Percentiles rank a stretch among this genome's conserved stretches.
Evolutionary conservation across 805 yeast genomes (phyloP).

Genomic region (Ogataea parapolymorpha): DNA sequence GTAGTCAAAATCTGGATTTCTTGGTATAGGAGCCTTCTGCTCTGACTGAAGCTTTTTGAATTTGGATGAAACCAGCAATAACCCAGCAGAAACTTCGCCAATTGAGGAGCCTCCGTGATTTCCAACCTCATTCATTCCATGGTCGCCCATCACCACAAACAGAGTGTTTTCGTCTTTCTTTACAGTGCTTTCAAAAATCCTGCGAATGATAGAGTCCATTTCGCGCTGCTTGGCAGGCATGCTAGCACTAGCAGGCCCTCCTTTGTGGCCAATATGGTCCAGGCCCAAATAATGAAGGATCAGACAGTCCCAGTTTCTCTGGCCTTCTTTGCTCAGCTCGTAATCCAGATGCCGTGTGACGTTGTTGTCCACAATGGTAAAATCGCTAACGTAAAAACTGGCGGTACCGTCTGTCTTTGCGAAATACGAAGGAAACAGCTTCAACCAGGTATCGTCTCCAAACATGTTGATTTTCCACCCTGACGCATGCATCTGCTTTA

Average conservation of each 20-base stretch:
- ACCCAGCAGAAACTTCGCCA: conserved; percentile 89
- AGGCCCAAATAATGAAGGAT: conserved; percentile 89
- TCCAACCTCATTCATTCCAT: conserved; percentile 94
- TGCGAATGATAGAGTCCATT: conserved; percentile 68
- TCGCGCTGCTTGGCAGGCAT: conserved; percentile 84
- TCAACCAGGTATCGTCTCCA: conserved; percentile 98
- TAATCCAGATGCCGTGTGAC: conserved; percentile 81
- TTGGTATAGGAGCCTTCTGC: conserved; percentile 36
- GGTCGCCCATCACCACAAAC: conserved; percentile 83
- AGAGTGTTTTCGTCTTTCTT: conserved; percentile 46
- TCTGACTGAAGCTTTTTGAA: conserved; percentile 34
- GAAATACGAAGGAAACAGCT: conserved; percentile 74
- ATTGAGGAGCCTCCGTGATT: conserved; percentile 95
- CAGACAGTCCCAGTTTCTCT: conserved; percentile 71
- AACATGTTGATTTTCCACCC: conserved; percentile 65
- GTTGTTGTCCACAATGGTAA: conserved; percentile 87
- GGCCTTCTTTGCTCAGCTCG: conserved; percentile 44
- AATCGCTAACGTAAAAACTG: conserved; percentile 93
- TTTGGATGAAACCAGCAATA: conserved; percentile 65
- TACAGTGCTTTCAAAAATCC: conserved; percentile 40
- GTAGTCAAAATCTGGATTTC: conserved; percentile 48
- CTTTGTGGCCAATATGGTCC: conserved; percentile 97
- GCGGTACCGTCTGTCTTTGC: conserved; percentile 77
- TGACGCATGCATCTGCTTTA: conserved; percentile 54
- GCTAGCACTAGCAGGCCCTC: conserved; percentile 78